Evolutionary conservation across 116 monocot genomes (phyloP).

Genomic region (Trichopus zeylanicus): DNA sequence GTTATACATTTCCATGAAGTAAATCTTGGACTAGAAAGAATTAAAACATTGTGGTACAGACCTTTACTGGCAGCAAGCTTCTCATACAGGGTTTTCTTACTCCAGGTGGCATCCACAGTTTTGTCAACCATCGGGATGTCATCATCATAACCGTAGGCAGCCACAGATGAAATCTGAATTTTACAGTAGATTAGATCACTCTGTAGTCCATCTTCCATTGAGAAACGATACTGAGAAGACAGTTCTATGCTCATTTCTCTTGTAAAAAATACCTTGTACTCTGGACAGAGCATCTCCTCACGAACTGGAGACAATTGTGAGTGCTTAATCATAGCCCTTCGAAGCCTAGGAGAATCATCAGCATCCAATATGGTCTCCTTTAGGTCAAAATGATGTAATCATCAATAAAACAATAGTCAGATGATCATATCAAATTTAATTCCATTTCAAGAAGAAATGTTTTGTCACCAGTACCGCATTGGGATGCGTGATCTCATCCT

Average conservation of each 20-base stretch:
- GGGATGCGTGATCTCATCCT: constrained; percentile 58
- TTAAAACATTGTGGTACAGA: constrained; percentile 5
- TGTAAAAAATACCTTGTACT: not conserved
- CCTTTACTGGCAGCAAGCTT: constrained; percentile 40
- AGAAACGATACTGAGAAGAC: no score
- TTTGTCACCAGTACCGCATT: constrained; percentile 24
- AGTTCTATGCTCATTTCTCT: no score
- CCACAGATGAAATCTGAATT: constrained; percentile 15
- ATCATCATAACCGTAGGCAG: constrained; percentile 25
- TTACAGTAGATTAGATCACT: not conserved
- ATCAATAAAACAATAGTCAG: not conserved
- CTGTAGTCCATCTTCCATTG: no score
- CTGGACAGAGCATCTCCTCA: constrained; percentile 32
- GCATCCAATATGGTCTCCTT: constrained; percentile 7
- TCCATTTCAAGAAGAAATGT: not conserved
- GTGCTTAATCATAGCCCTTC: constrained; percentile 34
- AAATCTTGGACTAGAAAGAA: no score
- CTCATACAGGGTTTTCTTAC: constrained; percentile 30
- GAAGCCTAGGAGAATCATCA: constrained; percentile 30
- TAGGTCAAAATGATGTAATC: constrained; percentile 6
- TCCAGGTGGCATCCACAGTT: constrained; percentile 54
- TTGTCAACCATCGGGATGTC: constrained; percentile 80
- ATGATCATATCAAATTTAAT: not conserved
- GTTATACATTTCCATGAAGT: no score
- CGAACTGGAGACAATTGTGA: constrained; percentile 64